Percentiles rank a stretch among this genome's conserved stretches.
phyloP scores from a whole-genome alignment of 1,139 yeast genomes.

The Zygoascus meyerae region DNA sequence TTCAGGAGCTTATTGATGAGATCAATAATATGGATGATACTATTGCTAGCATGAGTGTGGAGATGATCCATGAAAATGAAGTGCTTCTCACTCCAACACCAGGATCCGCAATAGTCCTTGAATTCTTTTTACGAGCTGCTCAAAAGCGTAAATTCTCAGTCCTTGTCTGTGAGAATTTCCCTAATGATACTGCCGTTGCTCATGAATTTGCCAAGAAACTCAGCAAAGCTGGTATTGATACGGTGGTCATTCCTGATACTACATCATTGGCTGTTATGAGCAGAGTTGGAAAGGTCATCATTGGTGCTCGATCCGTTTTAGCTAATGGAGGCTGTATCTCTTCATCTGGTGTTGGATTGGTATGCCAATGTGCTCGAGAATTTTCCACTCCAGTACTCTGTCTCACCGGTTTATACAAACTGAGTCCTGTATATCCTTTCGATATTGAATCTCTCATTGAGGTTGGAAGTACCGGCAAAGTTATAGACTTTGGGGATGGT shows the following conservation, averaged over 20 bases:
- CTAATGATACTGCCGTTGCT: slow-evolving; percentile 72
- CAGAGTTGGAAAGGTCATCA: slow-evolving; percentile 89
- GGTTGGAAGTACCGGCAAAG: slow-evolving; percentile 89
- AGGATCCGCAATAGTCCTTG: slow-evolving; percentile 79
- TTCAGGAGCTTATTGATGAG: slow-evolving; percentile 89
- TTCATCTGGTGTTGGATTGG: slow-evolving; percentile 85
- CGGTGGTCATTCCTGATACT: slow-evolving; percentile 88
- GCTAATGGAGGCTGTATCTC: slow-evolving; percentile 96
- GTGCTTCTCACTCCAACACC: slow-evolving; percentile 91
- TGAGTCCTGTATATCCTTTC: slow-evolving; percentile 91
- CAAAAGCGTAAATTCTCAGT: slow-evolving; percentile 89
- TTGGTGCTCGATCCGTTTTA: slow-evolving; percentile 87
- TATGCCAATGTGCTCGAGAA: slow-evolving; percentile 93
- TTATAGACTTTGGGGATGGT: slow-evolving; percentile 64
- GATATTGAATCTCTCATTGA: slow-evolving; percentile 84
- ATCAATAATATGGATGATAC: slow-evolving; percentile 86
- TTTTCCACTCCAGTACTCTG: slow-evolving; percentile 93
- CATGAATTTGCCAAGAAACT: slow-evolving; percentile 75
- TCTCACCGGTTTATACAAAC: slow-evolving; percentile 87
- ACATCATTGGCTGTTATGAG: slow-evolving; percentile 96
- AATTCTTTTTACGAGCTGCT: slow-evolving; percentile 81
- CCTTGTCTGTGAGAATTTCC: slow-evolving; percentile 85
- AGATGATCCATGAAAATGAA: slow-evolving; percentile 92
- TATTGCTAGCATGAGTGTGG: slow-evolving; percentile 83
- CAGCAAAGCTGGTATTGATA: slow-evolving; percentile 81